Evolutionary conservation across 805 yeast species (phyloP).

Genomic region (Kodamaea restingae): DNA sequence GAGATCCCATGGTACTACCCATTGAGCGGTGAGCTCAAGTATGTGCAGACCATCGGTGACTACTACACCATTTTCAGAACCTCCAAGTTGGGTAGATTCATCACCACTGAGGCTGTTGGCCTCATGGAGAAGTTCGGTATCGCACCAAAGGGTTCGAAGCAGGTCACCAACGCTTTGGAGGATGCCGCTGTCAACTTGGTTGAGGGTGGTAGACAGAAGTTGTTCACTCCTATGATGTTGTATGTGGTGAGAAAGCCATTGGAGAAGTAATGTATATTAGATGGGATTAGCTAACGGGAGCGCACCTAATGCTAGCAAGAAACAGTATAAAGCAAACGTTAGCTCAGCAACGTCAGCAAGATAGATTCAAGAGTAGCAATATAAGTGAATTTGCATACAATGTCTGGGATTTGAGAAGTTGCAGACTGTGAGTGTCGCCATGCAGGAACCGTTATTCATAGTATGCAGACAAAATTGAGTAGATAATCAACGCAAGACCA

Average conservation of each 20-base stretch:
- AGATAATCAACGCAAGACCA: no score
- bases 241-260: slow-evolving; percentile 82
- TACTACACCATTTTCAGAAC: slow-evolving; percentile 84
- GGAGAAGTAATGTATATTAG: slow-evolving; percentile 3
- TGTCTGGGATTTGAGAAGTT: no score
- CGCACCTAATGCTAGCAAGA: not conserved
- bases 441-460: no score
- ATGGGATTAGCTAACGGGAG: not conserved
- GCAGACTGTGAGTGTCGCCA: no score
- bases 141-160: slow-evolving; percentile 86
- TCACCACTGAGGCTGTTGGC: slow-evolving; percentile 79
- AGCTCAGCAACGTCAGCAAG: no score
- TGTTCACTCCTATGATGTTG: slow-evolving; percentile 98
- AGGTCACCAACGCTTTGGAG: slow-evolving; percentile 90
- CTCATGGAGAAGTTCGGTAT: slow-evolving; percentile 78
- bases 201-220: slow-evolving; percentile 82
- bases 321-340: no score
- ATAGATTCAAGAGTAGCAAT: no score
- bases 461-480: no score
- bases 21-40: slow-evolving; percentile 88
- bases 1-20: slow-evolving; percentile 98
- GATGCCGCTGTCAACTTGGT: slow-evolving; percentile 96
- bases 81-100: slow-evolving; percentile 74
- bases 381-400: no score
- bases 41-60: slow-evolving; percentile 76